A percentile compares a stretch with the other conserved stretches of the same genome.
Evolutionary conservation across 306 rosid species (phyloP).

Genomic region (Sophora flavescens): DNA sequence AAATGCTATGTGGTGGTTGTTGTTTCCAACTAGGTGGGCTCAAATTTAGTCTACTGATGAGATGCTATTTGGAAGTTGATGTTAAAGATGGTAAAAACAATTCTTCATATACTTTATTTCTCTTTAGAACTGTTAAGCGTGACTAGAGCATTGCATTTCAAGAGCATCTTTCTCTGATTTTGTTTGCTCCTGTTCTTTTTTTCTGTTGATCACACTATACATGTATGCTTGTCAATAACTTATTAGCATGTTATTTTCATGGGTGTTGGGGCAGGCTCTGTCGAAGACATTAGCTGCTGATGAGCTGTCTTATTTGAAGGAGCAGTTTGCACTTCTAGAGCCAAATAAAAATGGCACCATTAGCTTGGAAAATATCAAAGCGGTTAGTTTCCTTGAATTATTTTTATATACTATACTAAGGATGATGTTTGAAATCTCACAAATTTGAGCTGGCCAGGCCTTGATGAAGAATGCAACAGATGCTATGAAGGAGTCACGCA

Average conservation of each 20-base stretch:
- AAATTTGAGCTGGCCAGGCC: conserved; percentile 61
- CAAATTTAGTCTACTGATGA: conserved; percentile 10
- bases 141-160: neutral
- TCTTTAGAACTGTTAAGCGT: neutral
- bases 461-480: conserved; percentile 86
- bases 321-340: conserved; percentile 78
- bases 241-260: conserved; percentile 28
- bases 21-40: conserved; percentile 30
- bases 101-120: conserved; percentile 9
- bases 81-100: conserved; percentile 20
- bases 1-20: too few species aligned
- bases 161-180: neutral
- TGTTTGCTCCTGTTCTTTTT: neutral
- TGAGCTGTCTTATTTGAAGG: conserved; percentile 71
- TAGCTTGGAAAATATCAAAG: conserved; percentile 83
- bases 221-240: conserved; percentile 28
- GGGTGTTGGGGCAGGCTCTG: conserved; percentile 70
- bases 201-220: neutral
- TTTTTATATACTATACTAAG: conserved; percentile 10
- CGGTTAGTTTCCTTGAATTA: conserved; percentile 64
- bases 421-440: conserved; percentile 45
- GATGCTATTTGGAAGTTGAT: conserved; percentile 24
- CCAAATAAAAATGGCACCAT: conserved; percentile 84
- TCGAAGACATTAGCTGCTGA: conserved; percentile 80
- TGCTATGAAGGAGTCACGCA: conserved; percentile 91